A percentile compares a stretch with the other conserved stretches of the same genome.
These are phyloP conservation scores for Chrysanthemum seticuspe DNA, from an alignment of 129 eudicot species.

Conservation along the genomic window DNA sequence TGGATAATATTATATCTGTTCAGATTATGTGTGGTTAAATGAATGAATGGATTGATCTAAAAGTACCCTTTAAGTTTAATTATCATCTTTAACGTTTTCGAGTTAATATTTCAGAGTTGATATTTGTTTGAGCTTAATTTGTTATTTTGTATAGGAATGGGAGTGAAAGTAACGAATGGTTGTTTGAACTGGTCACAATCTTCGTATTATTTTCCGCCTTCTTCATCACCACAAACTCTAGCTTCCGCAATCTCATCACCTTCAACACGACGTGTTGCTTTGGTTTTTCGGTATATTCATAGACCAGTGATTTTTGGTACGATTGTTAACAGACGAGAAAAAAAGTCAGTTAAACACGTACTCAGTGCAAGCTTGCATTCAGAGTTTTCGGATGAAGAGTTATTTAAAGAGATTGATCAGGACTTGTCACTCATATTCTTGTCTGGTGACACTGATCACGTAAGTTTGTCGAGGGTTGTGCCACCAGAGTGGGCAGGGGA, in stretches of 20 bases:
- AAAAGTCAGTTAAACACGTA: conserved; percentile 27
- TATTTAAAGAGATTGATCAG: conserved; percentile 45
- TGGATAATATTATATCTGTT: too few relatives aligned
- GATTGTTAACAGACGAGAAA: conserved; percentile 35
- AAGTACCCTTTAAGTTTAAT: conserved; percentile 2
- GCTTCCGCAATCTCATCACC: conserved; percentile 61
- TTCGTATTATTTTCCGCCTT: conserved; percentile 43
- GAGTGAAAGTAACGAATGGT: conserved; percentile 43
- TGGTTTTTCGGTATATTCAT: conserved; percentile 41
- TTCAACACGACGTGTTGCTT: conserved; percentile 39
- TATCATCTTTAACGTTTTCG: not conserved
- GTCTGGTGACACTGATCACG: conserved; percentile 36
- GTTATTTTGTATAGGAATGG: conserved; percentile 37
- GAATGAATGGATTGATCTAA: conserved; percentile 24
- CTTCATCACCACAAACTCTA: conserved; percentile 61
- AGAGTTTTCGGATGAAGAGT: conserved; percentile 75
- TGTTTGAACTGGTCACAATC: conserved; percentile 55
- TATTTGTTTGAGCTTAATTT: not conserved
- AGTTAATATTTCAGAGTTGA: not conserved
- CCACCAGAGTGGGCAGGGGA: conserved; percentile 56
- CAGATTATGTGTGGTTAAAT: not conserved
- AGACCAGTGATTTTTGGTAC: conserved; percentile 42
- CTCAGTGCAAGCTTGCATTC: conserved; percentile 55
- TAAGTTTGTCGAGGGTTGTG: not conserved
- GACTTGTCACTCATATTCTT: conserved; percentile 56